Evolutionary conservation across 441 rosid genomes (phyloP).

Genomic region (Syzygium syzygioides): DNA sequence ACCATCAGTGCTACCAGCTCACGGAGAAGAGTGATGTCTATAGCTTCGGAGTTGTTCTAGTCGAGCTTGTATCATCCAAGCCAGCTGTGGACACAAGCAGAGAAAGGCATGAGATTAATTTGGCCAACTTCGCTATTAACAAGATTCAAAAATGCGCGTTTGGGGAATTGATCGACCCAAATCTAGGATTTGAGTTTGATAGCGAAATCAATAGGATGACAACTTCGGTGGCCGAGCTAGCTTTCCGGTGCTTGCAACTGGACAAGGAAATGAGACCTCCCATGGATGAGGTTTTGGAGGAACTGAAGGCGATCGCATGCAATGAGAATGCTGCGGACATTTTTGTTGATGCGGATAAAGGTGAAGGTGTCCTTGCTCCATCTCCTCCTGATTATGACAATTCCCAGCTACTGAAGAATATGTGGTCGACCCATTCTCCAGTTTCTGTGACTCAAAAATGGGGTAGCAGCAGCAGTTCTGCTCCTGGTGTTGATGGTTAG

Average conservation of each 20-base stretch:
- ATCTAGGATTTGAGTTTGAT: constrained; percentile 35
- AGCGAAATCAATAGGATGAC: constrained; percentile 36
- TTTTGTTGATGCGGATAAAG: background rate
- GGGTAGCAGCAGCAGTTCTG: too few relatives aligned
- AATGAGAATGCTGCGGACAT: constrained; percentile 14
- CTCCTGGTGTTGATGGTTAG: too few relatives aligned
- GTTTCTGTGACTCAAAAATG: too few relatives aligned
- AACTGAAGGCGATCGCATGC: constrained; percentile 29
- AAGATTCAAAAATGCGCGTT: constrained; percentile 40
- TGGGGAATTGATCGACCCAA: constrained; percentile 51
- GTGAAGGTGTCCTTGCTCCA: background rate
- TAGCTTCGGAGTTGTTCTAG: constrained; percentile 72
- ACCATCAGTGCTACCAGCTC: constrained; percentile 58
- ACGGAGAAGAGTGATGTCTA: constrained; percentile 75
- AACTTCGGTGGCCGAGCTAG: constrained; percentile 52
- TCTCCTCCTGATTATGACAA: too few relatives aligned
- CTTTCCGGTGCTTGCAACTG: constrained; percentile 64
- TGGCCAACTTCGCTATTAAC: constrained; percentile 55
- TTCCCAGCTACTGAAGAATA: too few relatives aligned
- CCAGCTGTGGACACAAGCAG: constrained; percentile 70
- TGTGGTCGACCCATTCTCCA: too few relatives aligned
- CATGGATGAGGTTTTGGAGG: constrained; percentile 48
- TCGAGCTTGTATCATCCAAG: constrained; percentile 63
- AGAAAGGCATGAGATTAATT: constrained; percentile 50
- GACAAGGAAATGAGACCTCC: constrained; percentile 59